Conservation (phyloP, 495 filamentous ascomycete genomes). For the Podospora pseudoanserina region DNA sequence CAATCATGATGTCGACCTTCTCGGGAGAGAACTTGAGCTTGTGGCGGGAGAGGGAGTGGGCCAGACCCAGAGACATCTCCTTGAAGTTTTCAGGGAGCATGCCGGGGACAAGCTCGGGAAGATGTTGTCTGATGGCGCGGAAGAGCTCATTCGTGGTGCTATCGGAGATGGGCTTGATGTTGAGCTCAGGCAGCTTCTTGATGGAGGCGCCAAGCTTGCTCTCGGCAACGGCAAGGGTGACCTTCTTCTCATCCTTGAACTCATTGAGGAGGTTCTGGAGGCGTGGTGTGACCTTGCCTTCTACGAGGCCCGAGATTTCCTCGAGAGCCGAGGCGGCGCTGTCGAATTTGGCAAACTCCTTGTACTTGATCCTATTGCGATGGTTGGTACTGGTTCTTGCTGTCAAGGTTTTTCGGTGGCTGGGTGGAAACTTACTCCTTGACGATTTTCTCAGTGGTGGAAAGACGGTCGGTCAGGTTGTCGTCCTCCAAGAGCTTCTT, state of each 20-base stretch:
- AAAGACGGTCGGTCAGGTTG: constrained; percentile 66
- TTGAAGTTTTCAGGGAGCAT: constrained; percentile 79
- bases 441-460: constrained; percentile 78
- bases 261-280: constrained; percentile 75
- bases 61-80: constrained; percentile 91
- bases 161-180: constrained; percentile 81
- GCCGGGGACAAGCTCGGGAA: constrained; percentile 86
- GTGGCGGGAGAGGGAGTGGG: constrained; percentile 95
- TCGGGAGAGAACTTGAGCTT: constrained; percentile 98
- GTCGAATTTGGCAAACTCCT: constrained; percentile 95
- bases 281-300: constrained; percentile 94
- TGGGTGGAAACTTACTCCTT: constrained; percentile 64
- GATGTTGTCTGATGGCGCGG: constrained; percentile 86
- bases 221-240: constrained; percentile 90
- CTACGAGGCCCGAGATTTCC: constrained; percentile 80
- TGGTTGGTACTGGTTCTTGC: constrained; percentile 12
- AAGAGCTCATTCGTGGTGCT: constrained; percentile 82
- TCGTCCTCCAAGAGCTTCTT: constrained; percentile 93
- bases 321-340: constrained; percentile 81
- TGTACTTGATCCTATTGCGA: constrained; percentile 74
- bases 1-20: constrained; percentile 99
- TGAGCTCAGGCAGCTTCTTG: constrained; percentile 82
- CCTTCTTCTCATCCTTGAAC: constrained; percentile 97
- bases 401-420: not conserved
- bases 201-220: constrained; percentile 91